phyloP scores from a whole-genome alignment of 345 rosid genomes.

The Arabidopsis suecica region DNA sequence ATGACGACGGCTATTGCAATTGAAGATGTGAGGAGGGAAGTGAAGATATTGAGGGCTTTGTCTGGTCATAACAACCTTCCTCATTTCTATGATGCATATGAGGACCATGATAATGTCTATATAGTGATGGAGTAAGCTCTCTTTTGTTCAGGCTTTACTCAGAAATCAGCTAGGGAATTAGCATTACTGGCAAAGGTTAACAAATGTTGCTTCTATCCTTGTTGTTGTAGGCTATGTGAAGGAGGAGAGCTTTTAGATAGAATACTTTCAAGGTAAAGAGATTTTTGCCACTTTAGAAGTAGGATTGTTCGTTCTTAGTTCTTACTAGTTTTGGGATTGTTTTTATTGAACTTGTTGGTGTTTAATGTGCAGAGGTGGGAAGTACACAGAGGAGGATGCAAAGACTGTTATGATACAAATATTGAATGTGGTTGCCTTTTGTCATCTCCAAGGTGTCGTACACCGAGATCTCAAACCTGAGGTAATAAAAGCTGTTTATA shows the following conservation, averaged over 20 bases:
- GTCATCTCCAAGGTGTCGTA: conserved; percentile 98
- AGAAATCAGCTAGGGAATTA: neutral
- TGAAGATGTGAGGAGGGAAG: conserved; percentile 99
- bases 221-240: conserved; percentile 78
- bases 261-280: conserved; percentile 84
- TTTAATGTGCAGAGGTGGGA: conserved; percentile 80
- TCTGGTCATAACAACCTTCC: conserved; percentile 82
- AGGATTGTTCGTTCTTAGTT: conserved; percentile 16
- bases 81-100: conserved; percentile 88
- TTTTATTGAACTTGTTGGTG: conserved; percentile 12
- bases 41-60: conserved; percentile 83
- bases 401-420: conserved; percentile 89
- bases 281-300: neutral
- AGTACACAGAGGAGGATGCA: conserved; percentile 96
- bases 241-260: conserved; percentile 99
- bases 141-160: too few species aligned
- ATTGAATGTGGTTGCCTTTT: conserved; percentile 87
- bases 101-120: conserved; percentile 86
- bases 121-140: conserved; percentile 95
- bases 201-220: conserved; percentile 8
- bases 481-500: conserved; percentile 49
- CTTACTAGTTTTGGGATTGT: neutral
- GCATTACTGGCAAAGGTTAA: conserved; percentile 4
- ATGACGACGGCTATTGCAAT: conserved; percentile 98
- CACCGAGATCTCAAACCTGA: conserved; percentile 99